phyloP scores from a whole-genome alignment of 495 filamentous ascomycete genomes.

The Hypoxylon fragiforme region DNA sequence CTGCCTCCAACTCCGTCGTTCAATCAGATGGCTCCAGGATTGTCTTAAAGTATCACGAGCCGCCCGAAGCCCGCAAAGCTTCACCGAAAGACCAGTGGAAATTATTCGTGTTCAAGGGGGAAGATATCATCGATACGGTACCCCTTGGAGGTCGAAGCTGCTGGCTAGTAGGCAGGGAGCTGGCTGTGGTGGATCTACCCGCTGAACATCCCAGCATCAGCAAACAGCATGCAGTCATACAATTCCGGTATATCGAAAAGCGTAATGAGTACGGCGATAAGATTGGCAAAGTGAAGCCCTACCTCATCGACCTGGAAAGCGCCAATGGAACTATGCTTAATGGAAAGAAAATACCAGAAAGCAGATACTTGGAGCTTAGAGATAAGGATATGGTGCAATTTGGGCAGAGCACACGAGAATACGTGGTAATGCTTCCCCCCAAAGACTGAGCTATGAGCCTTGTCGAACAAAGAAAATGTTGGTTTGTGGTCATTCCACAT shows the following conservation, averaged over 20 bases:
- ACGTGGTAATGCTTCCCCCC: conserved; percentile 74
- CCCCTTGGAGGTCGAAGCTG: conserved; percentile 75
- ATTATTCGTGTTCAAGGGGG: conserved; percentile 89
- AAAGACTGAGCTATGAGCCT: conserved; percentile 39
- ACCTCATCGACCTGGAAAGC: conserved; percentile 91
- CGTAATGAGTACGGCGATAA: conserved; percentile 84
- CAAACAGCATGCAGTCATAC: conserved; percentile 93
- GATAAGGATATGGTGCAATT: conserved; percentile 89
- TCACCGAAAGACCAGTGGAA: conserved; percentile 78
- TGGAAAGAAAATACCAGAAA: conserved; percentile 68
- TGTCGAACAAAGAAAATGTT: conserved; percentile 10
- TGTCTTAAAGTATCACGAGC: conserved; percentile 94
- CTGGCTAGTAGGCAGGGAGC: conserved; percentile 87
- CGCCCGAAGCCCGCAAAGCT: conserved; percentile 87
- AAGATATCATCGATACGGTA: conserved; percentile 77
- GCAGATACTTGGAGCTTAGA: conserved; percentile 81
- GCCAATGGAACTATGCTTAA: conserved; percentile 90
- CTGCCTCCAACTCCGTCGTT: conserved; percentile 80
- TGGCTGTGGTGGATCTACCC: conserved; percentile 75
- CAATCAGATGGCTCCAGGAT: conserved; percentile 67
- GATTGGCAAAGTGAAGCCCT: conserved; percentile 80
- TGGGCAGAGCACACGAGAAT: conserved; percentile 83
- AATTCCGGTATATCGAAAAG: conserved; percentile 84
- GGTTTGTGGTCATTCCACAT: conserved; percentile 1
- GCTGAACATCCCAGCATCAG: conserved; percentile 90